A percentile compares a stretch with the other conserved stretches of the same genome.
Conservation (phyloP, 2,329 filamentous ascomycete genomes). For the Hymenoscyphus linearis region DNA sequence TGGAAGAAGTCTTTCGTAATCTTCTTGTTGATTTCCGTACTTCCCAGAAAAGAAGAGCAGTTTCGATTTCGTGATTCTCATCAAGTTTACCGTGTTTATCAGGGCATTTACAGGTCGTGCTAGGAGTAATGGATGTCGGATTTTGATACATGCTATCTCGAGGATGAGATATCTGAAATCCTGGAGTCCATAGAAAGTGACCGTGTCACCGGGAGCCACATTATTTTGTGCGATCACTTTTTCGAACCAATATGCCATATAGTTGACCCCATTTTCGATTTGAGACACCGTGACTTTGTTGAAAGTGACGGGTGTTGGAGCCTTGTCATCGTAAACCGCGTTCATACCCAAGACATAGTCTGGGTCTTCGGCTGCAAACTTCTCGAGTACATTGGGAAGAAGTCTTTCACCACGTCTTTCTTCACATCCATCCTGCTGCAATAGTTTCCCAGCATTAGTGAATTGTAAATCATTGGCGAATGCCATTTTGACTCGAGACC, state of each 20-base stretch:
- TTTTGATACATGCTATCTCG: conserved; percentile 15
- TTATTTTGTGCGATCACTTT: neutral
- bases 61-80: conserved; percentile 14
- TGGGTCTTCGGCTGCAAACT: conserved; percentile 11
- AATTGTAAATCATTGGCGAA: neutral
- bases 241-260: conserved; percentile 21
- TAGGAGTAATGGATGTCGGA: conserved; percentile 16
- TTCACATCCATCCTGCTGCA: neutral
- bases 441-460: neutral
- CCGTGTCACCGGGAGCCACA: neutral
- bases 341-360: conserved; percentile 13
- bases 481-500: neutral
- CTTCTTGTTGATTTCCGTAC: conserved; percentile 6
- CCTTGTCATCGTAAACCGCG: conserved; percentile 8
- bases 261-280: conserved; percentile 19
- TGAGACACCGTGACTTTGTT: conserved; percentile 13
- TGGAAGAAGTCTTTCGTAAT: neutral
- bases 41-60: conserved; percentile 14
- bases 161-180: conserved; percentile 23
- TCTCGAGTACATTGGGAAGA: conserved; percentile 18
- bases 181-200: conserved; percentile 22
- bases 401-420: conserved; percentile 8
- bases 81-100: conserved; percentile 16
- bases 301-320: conserved; percentile 6
- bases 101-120: conserved; percentile 19